These are phyloP conservation scores for Candida glaebosa DNA, from an alignment of 805 yeast genomes.

Conservation along the genomic window DNA sequence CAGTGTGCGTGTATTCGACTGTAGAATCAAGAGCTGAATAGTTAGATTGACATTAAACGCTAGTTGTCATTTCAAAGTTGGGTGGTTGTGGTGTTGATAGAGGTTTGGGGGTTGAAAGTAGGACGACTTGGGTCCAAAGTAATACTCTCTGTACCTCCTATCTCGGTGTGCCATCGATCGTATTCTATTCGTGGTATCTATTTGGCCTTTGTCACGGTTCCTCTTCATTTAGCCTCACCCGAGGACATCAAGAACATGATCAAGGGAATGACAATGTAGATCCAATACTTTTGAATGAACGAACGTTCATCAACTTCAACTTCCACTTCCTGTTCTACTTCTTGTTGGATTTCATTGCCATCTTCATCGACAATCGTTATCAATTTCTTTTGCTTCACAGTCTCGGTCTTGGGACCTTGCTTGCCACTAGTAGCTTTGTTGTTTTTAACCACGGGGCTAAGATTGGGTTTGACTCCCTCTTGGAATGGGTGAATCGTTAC, in stretches of 20 bases:
- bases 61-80: too few species aligned
- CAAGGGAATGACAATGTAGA: constrained; percentile 53
- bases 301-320: constrained; percentile 32
- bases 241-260: constrained; percentile 23
- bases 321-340: constrained; percentile 20
- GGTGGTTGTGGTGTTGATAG: too few species aligned
- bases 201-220: too few species aligned
- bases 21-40: too few species aligned
- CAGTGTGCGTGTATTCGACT: too few species aligned
- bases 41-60: too few species aligned
- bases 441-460: constrained; percentile 20
- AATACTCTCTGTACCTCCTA: too few species aligned
- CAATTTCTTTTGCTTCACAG: constrained; percentile 13
- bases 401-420: constrained; percentile 8
- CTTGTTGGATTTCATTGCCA: constrained; percentile 21
- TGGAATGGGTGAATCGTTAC: constrained; percentile 8
- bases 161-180: too few species aligned
- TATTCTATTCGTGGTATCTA: too few species aligned
- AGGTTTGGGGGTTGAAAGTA: too few species aligned
- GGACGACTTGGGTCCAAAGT: too few species aligned
- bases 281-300: constrained; percentile 61
- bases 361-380: constrained; percentile 18
- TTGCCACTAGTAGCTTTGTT: constrained; percentile 10
- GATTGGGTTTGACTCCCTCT: constrained; percentile 26
- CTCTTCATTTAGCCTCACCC: not conserved